phyloP scores from a whole-genome alignment of 2,329 filamentous ascomycete genomes.

The Scedosporium minutisporum region DNA sequence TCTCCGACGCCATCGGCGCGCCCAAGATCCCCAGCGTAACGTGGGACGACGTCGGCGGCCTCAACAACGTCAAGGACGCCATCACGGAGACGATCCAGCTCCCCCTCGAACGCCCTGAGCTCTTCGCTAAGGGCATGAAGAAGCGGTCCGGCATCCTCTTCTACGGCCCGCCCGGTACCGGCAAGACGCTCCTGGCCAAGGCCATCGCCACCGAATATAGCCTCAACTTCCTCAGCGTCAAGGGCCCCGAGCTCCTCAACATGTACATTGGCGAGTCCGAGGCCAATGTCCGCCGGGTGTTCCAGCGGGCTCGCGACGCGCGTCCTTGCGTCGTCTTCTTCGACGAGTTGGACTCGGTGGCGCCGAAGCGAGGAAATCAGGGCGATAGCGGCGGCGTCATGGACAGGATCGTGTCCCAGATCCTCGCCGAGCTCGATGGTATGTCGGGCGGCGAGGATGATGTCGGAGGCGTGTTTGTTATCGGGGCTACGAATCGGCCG shows the following conservation, averaged over 20 bases:
- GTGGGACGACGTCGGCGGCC: conserved; percentile 91
- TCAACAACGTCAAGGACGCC: conserved; percentile 92
- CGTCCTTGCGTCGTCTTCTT: conserved; percentile 88
- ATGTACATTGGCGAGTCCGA: conserved; percentile 97
- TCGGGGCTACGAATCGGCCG: conserved; percentile 90
- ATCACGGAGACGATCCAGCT: conserved; percentile 94
- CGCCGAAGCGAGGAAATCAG: conserved; percentile 92
- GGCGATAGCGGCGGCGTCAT: conserved; percentile 96
- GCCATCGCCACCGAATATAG: conserved; percentile 91
- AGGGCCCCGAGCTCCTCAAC: conserved; percentile 82
- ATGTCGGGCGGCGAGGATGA: conserved; percentile 89
- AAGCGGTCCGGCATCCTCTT: conserved; percentile 91
- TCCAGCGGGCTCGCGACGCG: conserved; percentile 77
- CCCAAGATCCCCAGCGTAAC: conserved; percentile 96
- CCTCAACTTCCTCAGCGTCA: conserved; percentile 90
- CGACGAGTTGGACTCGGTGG: conserved; percentile 85
- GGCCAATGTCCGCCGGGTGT: conserved; percentile 81
- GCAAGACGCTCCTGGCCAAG: conserved; percentile 87
- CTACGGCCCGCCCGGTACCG: conserved; percentile 83
- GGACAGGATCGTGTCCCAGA: conserved; percentile 92
- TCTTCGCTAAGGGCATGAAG: conserved; percentile 97
- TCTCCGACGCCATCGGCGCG: conserved; percentile 92
- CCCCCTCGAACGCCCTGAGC: conserved; percentile 79
- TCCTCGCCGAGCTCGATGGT: conserved; percentile 89
- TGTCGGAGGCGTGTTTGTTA: conserved; percentile 82